Conservation (phyloP, 208 protist genomes). For the Crithidia expoeki region DNA sequence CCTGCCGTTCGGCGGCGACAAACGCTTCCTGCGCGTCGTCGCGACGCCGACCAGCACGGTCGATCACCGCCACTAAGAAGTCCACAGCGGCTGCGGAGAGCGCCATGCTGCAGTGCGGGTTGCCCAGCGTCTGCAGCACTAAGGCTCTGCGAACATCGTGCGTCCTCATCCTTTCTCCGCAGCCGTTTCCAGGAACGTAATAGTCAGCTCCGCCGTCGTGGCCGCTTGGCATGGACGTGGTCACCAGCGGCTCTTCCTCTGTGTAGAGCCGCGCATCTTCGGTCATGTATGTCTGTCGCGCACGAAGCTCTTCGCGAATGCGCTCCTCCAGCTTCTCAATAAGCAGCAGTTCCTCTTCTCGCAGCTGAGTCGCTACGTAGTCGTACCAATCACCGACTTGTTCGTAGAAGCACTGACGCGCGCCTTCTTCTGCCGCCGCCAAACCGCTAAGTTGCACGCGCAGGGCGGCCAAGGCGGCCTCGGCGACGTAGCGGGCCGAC, state of each 20-base stretch:
- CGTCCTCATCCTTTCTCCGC: slow-evolving; percentile 19
- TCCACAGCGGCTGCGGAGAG: slow-evolving; percentile 34
- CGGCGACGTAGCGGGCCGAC: slow-evolving; percentile 36
- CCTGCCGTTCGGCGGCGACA: slow-evolving; percentile 27
- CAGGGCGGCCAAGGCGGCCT: slow-evolving; percentile 41
- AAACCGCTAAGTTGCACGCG: slow-evolving; percentile 47
- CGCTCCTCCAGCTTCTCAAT: slow-evolving; percentile 35
- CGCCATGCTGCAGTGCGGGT: slow-evolving; percentile 17
- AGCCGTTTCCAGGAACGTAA: neutral
- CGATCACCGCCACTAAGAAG: slow-evolving; percentile 49
- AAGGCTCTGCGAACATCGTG: slow-evolving; percentile 40
- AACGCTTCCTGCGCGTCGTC: slow-evolving; percentile 33
- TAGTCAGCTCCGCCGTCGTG: neutral
- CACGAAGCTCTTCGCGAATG: slow-evolving; percentile 48
- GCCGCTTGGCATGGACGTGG: neutral
- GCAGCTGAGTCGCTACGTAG: slow-evolving; percentile 26
- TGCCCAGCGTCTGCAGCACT: slow-evolving; percentile 48
- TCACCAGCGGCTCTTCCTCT: slow-evolving; percentile 40
- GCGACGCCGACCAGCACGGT: slow-evolving; percentile 36
- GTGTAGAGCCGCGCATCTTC: slow-evolving; percentile 70
- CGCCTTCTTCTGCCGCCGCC: slow-evolving; percentile 41
- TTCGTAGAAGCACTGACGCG: slow-evolving; percentile 41
- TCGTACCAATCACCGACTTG: slow-evolving; percentile 39
- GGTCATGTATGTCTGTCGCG: slow-evolving; percentile 40
- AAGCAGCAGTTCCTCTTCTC: slow-evolving; percentile 40